Base-by-base conservation (phyloP, 805 yeast genomes). In the Isabelozyma gotoi region DNA sequence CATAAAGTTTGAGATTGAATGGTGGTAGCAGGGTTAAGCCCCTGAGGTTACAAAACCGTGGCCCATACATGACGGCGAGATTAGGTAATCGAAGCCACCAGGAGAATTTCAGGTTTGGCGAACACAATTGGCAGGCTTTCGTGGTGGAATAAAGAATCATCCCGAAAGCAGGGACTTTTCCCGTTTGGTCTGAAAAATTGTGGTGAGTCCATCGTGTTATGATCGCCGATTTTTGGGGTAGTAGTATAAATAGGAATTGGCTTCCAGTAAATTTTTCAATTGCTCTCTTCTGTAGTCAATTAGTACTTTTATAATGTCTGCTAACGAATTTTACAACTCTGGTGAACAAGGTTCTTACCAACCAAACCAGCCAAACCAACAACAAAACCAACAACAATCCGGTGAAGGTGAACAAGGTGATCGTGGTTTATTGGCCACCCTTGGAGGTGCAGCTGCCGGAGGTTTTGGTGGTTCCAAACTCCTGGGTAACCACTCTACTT, bases 361-460 rank as follows among this genome's bases (percentile, higher is more conserved):
- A 38, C 53, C 42, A 36, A 29, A 44, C 24, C 43, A 44, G 14
- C 34, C 43, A 17, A 47, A 57, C 40, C 62, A 56, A 37, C 68
- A 64, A 45, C 63, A 64, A 40, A 58, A 59, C 12, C 57, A 56
- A 46, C 65, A 63, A 36, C 61, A 56, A 44, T 42, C 43, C 10
- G 52, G 51, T 17, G 58, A 57, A 45, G 71, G 72, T 18, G 67
- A 58, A 44, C 57, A 53, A 36, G 70, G 68, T 27, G 71, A 66
- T 38, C 52, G 64, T 52, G 78, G 80, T 37, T 53, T 76, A 37
- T 48, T 73, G 10, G 60, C 80, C 17, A 66, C 75, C 20, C 56
- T 77, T 19, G 62, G 67, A 12, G 82, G 83, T 53, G 81, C 78
- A 49, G 71, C 73, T 44, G 78, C 76, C 35, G 82, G 82, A 58